Base-by-base conservation (phyloP, 176 grass and related monocot species). In the Phoenix roebelenii region DNA sequence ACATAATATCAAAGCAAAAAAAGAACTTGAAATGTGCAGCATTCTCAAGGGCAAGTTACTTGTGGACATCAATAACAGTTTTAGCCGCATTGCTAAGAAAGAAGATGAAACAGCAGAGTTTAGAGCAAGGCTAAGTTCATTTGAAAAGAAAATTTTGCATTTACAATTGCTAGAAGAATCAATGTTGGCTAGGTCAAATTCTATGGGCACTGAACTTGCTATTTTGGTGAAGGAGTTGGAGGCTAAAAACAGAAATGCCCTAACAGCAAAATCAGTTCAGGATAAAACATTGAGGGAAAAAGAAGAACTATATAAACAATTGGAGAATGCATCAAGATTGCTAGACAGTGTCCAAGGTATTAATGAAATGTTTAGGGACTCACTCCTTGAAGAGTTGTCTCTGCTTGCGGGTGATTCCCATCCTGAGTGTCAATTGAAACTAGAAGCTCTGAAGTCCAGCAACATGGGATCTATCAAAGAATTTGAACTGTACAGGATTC, bases 1-100 rank as follows among this genome's bases (percentile, higher is more conserved):
- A 59, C 73, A 82, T 68, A 97, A 91, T 62, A 53, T 67, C 59
- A 88, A 83, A 77, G 75, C 84, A 63, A 91, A 85, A 73, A 83
- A 65, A 54, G 84, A 97, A 73, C 77, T 97, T 22, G 81, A 91
- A 65, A 78, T 83, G 55, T 97, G 83, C 66, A 83, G 75, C 66
- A 52, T 80, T 79, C 79, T 97, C 63, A 91, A 97, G 87, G 87
- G 92, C 50, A 97, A 97, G 55, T 62, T 97, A 72, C 75, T 91
- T 24, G 72, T 77, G 66, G 92, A 97, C 70, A 91, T 97, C 58
- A 97, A 83, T 39, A 80, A 80, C 51, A 81, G 81, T 84, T 85
- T 88, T 56, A 84, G 72, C 68, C 74, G 78, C 54, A 85, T 97
- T 75, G 67, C 92, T 25, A 97, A 82, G 61, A 97, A 91, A 72